Evolutionary conservation across 208 protist species (phyloP), one percentile per base, ranked within the genome.

Genomic region (Porcisia hertigi): DNA sequence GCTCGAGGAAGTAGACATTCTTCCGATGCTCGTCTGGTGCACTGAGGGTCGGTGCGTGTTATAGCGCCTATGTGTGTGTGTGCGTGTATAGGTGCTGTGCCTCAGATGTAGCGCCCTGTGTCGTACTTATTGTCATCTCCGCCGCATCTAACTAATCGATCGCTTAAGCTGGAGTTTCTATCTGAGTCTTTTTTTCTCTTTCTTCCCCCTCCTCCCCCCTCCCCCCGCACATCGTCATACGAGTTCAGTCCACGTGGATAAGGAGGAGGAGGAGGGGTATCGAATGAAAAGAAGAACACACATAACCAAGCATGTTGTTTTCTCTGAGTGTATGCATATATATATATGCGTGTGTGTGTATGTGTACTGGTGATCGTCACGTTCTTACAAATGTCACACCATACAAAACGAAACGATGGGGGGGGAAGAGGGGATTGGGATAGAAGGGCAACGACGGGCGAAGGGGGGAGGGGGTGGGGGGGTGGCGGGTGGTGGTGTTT

Each of bases 121-220:
- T 58, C 25, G 16, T 6, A 34, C 14, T 25, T 41, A n/a, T 25
- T 71, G 66, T 39, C 18, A 12, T 25, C 47, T 41, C 66, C 18
- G 54, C 66, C 54, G 66, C 66, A 30, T 57, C 47, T 71, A 71
- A 58, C 41, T 67, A 67, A 67, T 20, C 63, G 41, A 67, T 67
- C 63, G 63, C 20, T 43, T 52, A 49, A 67, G 18, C 41, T 67
- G 23, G 25, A 30, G 41, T 20, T 18, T 20, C 25, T 12, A 12
- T 41, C 25, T 12, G 23, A 8, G 18, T 25, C 23, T 36, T 12
- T 60, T 12, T 60, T n/a, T 5, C 57, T 9, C 25, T 30, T 25
- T 60, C 57, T 30, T 52, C 39, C 43, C 25, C 12, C 16, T 12
- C 45, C 2, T 57, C 45, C 16, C 62, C 12, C 18, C 25, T 43